Percentiles rank a stretch among this genome's conserved stretches.
phyloP scores from a whole-genome alignment of 2,329 filamentous ascomycete species.

The Metarhizium humberi region DNA sequence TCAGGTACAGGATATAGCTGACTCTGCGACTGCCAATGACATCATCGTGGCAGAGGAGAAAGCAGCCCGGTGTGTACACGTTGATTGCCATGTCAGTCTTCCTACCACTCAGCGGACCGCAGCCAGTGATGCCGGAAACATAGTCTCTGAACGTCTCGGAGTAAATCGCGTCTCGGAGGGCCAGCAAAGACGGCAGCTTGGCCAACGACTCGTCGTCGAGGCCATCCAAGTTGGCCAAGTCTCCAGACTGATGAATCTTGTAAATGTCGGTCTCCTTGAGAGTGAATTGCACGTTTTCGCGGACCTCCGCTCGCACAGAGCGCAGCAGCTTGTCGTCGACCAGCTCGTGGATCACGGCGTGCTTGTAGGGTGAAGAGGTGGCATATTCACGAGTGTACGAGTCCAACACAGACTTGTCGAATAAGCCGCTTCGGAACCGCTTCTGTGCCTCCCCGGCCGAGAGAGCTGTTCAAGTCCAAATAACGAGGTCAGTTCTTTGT shows the following conservation, averaged over 20 bases:
- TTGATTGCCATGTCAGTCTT: slow-evolving; percentile 99
- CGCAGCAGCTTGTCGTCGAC: slow-evolving; percentile 77
- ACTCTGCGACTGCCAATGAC: slow-evolving; percentile 94
- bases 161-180: slow-evolving; percentile 90
- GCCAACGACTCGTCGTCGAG: slow-evolving; percentile 77
- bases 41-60: slow-evolving; percentile 93
- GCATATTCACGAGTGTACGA: slow-evolving; percentile 55
- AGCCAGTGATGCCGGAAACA: slow-evolving; percentile 74
- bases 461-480: slow-evolving; percentile 28
- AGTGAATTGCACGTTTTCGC: slow-evolving; percentile 85
- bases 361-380: slow-evolving; percentile 68
- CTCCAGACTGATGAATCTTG: slow-evolving; percentile 97
- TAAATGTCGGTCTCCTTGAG: slow-evolving; percentile 99
- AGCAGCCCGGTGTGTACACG: slow-evolving; percentile 92
- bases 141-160: slow-evolving; percentile 83
- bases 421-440: slow-evolving; percentile 58
- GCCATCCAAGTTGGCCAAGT: slow-evolving; percentile 92
- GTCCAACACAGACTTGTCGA: slow-evolving; percentile 47
- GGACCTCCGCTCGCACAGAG: slow-evolving; percentile 79
- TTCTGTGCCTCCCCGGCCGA: slow-evolving; percentile 39
- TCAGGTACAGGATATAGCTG: slow-evolving; percentile 95
- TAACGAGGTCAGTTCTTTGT: neutral
- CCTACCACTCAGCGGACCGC: slow-evolving; percentile 76
- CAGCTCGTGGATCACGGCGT: slow-evolving; percentile 77
- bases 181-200: slow-evolving; percentile 80